Conservation (phyloP, 495 filamentous ascomycete species). For the Talaromyces wortmannii region DNA sequence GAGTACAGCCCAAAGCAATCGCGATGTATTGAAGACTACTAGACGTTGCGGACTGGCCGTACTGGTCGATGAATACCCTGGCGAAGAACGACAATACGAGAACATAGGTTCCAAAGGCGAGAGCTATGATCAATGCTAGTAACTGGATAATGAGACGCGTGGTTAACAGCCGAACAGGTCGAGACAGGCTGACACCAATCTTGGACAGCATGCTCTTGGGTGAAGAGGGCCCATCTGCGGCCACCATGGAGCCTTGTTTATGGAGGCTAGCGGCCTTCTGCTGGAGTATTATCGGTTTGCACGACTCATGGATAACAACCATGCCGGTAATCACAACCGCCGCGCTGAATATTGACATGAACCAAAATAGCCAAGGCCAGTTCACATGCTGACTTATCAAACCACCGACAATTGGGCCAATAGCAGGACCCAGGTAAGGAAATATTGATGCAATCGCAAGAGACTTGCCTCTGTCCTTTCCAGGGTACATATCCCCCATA, state of each 20-base stretch:
- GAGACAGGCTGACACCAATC: conserved; percentile 23
- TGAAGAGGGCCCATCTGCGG: conserved; percentile 37
- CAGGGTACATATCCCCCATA: conserved; percentile 43
- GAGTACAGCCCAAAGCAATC: conserved; percentile 51
- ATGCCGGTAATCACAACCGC: conserved; percentile 48
- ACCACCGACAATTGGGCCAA: conserved; percentile 47
- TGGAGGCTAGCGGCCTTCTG: conserved; percentile 44
- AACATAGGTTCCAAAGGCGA: conserved; percentile 55
- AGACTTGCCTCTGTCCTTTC: conserved; percentile 53
- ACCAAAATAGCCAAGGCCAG: conserved; percentile 54
- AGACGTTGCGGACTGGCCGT: conserved; percentile 42
- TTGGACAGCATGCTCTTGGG: conserved; percentile 25
- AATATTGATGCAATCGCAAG: conserved; percentile 44
- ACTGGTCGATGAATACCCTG: conserved; percentile 34
- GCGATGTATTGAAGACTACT: conserved; percentile 55
- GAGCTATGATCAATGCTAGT: conserved; percentile 48
- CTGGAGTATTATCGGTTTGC: conserved; percentile 47
- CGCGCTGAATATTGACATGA: conserved; percentile 45
- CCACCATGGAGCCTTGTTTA: conserved; percentile 51
- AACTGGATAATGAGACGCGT: conserved; percentile 47
- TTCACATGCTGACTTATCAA: conserved; percentile 52
- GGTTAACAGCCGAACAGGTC: conserved; percentile 37
- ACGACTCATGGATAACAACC: conserved; percentile 54
- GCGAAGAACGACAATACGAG: conserved; percentile 53
- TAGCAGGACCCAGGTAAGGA: conserved; percentile 47